Evolutionary conservation across 768 basidiomycete genomes (phyloP).

Genomic region (Pleurotus djamor): DNA sequence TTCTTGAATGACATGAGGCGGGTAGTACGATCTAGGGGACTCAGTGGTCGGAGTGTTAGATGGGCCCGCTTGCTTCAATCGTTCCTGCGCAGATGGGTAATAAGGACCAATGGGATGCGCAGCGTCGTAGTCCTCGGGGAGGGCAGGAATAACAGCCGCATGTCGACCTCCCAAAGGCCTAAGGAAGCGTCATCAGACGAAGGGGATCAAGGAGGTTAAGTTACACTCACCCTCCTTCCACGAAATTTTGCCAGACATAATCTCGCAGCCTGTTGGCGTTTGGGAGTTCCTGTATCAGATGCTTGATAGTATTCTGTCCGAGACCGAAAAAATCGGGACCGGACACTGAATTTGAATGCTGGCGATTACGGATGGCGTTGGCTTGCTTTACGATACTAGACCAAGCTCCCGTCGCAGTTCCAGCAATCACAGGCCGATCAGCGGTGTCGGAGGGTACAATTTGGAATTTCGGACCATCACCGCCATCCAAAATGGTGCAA

Average conservation of each 20-base stretch:
- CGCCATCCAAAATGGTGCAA: constrained; percentile 83
- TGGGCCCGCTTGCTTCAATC: constrained; percentile 22
- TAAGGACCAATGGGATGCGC: constrained; percentile 44
- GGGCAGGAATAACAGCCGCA: constrained; percentile 77
- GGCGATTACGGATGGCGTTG: constrained; percentile 75
- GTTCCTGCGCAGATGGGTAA: constrained; percentile 36
- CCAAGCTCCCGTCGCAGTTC: constrained; percentile 90
- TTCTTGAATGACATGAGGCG: constrained; percentile 8
- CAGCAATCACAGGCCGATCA: constrained; percentile 72
- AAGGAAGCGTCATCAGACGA: constrained; percentile 13
- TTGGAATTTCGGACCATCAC: constrained; percentile 84
- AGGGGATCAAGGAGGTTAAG: constrained; percentile 8
- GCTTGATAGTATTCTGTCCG: constrained; percentile 86
- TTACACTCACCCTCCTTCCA: constrained; percentile 76
- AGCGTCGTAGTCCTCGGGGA: constrained; percentile 71
- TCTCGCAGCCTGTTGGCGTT: constrained; percentile 69
- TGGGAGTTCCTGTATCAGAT: constrained; percentile 83
- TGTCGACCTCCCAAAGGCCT: constrained; percentile 81
- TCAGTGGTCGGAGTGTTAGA: not conserved
- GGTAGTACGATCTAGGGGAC: constrained; percentile 2
- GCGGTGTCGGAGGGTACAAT: constrained; percentile 74
- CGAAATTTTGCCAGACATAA: constrained; percentile 86
- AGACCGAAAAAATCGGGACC: constrained; percentile 89
- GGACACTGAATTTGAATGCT: constrained; percentile 85
- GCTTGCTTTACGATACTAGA: constrained; percentile 80